A percentile compares a stretch with the other conserved stretches of the same genome.
phyloP scores from a whole-genome alignment of 1,284 basidiomycete species.

The Boletus nobilissimus region DNA sequence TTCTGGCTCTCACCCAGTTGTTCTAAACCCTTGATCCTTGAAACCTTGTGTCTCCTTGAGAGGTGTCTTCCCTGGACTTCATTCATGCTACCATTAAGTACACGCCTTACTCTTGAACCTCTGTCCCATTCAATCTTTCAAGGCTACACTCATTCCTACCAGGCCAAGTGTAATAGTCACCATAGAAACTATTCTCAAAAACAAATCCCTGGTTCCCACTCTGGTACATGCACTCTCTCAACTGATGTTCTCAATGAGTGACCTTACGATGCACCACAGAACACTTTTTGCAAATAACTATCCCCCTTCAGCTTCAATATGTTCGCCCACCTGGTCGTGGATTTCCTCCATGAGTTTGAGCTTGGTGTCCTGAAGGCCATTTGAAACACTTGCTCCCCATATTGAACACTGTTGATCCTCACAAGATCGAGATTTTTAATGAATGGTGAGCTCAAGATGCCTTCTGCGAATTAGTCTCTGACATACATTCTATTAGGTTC shows the following conservation, averaged over 20 bases:
- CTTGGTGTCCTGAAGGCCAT: neutral
- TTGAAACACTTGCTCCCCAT: neutral
- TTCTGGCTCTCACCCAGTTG: too few species aligned
- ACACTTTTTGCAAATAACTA: constrained; percentile 5
- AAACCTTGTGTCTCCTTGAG: too few species aligned
- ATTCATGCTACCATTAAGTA: too few species aligned
- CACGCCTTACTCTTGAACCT: too few species aligned
- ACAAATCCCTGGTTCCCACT: neutral
- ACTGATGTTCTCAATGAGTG: neutral
- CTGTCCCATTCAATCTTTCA: too few species aligned
- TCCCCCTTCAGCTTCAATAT: neutral
- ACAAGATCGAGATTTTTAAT: neutral
- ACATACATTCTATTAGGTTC: too few species aligned
- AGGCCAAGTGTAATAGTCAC: too few species aligned
- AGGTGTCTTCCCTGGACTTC: too few species aligned
- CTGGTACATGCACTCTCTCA: neutral
- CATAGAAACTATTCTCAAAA: constrained; percentile 3
- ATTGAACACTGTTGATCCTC: neutral
- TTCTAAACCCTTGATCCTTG: too few species aligned
- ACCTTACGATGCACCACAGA: neutral
- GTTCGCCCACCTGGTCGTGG: neutral
- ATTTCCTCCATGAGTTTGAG: constrained; percentile 17
- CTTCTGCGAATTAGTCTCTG: too few species aligned
- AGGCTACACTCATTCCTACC: too few species aligned
- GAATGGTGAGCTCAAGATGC: neutral